Conservation (phyloP, 495 filamentous ascomycete genomes). For the Lineolata rhizophorae region DNA sequence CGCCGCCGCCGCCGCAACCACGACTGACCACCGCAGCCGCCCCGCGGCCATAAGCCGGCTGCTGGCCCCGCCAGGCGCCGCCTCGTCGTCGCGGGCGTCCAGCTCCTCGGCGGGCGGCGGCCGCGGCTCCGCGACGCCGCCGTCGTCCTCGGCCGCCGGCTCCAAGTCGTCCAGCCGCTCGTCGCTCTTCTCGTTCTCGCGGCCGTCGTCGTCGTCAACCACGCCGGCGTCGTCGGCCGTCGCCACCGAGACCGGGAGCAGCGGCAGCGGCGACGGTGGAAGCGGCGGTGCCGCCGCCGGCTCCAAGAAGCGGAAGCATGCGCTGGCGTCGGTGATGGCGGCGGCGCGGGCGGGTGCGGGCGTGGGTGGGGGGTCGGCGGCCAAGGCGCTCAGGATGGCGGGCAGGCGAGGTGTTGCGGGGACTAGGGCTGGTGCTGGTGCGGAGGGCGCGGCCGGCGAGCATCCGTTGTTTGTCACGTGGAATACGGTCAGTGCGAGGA, state of each 20-base stretch:
- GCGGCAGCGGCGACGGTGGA: no score
- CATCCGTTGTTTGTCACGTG: constrained; percentile 85
- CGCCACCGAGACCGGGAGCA: no score
- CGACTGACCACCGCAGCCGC: no score
- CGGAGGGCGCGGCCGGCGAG: constrained; percentile 2
- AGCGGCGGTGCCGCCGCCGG: constrained; percentile 1
- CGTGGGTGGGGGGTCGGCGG: no score
- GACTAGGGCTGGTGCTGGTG: no score
- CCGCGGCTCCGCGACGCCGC: constrained; percentile 26
- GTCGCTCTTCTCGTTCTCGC: constrained; percentile 18
- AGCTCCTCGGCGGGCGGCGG: constrained; percentile 22
- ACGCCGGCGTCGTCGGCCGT: no score
- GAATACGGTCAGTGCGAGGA: constrained; percentile 44
- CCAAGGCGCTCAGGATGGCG: no score
- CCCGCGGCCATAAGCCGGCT: constrained; percentile 15
- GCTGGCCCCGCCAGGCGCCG: constrained; percentile 14
- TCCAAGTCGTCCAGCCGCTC: constrained; percentile 25
- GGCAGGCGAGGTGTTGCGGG: no score
- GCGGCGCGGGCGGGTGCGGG: no score
- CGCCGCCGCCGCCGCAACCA: constrained; percentile 1
- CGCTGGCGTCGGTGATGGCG: no score
- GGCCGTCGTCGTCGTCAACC: constrained; percentile 24
- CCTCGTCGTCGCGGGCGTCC: constrained; percentile 24
- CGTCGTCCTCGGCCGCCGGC: constrained; percentile 11
- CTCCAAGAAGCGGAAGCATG: constrained; percentile 16